Percentiles rank a stretch among this genome's conserved stretches.
phyloP scores from a whole-genome alignment of 257 asterid genomes.

The Petrea volubilis region DNA sequence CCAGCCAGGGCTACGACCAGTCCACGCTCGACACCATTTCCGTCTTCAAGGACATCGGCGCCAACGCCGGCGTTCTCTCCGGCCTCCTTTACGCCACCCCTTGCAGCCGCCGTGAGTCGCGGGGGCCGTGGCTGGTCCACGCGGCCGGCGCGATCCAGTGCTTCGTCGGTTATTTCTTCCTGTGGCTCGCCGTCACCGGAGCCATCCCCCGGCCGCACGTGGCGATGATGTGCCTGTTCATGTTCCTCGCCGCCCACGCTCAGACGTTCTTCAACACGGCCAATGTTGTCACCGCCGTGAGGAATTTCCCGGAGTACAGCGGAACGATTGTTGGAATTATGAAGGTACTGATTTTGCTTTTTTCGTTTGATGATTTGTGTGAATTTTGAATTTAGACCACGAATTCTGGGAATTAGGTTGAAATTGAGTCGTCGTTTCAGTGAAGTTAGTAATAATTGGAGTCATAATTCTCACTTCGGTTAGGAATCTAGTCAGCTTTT shows the following conservation, averaged over 20 bases:
- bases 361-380: background rate
- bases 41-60: slow-evolving; percentile 95
- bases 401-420: background rate
- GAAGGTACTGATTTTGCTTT: slow-evolving; percentile 55
- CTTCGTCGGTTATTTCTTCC: slow-evolving; percentile 74
- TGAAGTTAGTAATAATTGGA: background rate
- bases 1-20: slow-evolving; percentile 73
- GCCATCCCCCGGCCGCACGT: slow-evolving; percentile 55
- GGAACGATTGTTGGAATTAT: slow-evolving; percentile 95
- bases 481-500: background rate
- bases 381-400: background rate
- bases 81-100: slow-evolving; percentile 75
- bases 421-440: background rate
- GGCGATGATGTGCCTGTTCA: slow-evolving; percentile 60
- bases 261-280: slow-evolving; percentile 92
- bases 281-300: slow-evolving; percentile 83
- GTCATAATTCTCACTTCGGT: background rate
- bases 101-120: slow-evolving; percentile 14
- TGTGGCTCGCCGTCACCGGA: slow-evolving; percentile 89
- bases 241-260: slow-evolving; percentile 91
- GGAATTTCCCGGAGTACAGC: slow-evolving; percentile 66
- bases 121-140: slow-evolving; percentile 84
- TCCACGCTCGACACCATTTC: slow-evolving; percentile 84
- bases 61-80: slow-evolving; percentile 91
- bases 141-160: slow-evolving; percentile 75